Evolutionary conservation across 179 eudicot species (phyloP).

Genomic region (Nepenthes alata): DNA sequence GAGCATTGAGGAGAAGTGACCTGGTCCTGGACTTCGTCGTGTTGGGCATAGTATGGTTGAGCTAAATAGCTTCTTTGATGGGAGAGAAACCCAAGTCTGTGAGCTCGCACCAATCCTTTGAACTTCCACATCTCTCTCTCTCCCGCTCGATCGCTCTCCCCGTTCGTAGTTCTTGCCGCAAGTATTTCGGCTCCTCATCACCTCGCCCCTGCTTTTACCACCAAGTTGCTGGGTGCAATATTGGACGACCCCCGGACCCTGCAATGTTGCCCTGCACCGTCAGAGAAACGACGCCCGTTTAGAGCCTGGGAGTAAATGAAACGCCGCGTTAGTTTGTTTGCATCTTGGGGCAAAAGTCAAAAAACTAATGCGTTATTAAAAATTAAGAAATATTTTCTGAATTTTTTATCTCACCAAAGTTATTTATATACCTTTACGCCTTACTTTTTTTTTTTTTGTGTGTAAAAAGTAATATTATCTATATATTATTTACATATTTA

Average conservation of each 20-base stretch:
- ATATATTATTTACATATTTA: too few species aligned
- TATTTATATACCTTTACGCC: too few species aligned
- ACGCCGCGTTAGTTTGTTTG: too few species aligned
- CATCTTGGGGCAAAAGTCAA: too few species aligned
- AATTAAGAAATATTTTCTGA: too few species aligned
- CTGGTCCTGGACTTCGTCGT: constrained; percentile 50
- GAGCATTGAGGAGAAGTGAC: constrained; percentile 12
- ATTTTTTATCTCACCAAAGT: too few species aligned
- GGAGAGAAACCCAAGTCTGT: constrained; percentile 19
- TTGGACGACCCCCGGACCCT: neutral
- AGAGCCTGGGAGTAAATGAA: too few species aligned
- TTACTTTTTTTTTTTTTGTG: too few species aligned
- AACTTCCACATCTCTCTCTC: constrained; percentile 48
- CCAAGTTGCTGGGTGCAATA: neutral
- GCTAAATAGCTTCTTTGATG: constrained; percentile 32
- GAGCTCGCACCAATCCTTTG: constrained; percentile 22
- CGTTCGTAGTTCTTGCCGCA: neutral
- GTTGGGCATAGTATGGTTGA: constrained; percentile 40
- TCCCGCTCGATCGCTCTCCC: neutral
- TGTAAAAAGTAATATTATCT: too few species aligned
- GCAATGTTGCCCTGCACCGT: neutral
- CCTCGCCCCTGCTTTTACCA: neutral
- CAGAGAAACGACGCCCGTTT: neutral
- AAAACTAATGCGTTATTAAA: too few species aligned
- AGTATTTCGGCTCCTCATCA: neutral